Conservation (phyloP, 2,329 filamentous ascomycete genomes). For the Fusarium annulatum region DNA sequence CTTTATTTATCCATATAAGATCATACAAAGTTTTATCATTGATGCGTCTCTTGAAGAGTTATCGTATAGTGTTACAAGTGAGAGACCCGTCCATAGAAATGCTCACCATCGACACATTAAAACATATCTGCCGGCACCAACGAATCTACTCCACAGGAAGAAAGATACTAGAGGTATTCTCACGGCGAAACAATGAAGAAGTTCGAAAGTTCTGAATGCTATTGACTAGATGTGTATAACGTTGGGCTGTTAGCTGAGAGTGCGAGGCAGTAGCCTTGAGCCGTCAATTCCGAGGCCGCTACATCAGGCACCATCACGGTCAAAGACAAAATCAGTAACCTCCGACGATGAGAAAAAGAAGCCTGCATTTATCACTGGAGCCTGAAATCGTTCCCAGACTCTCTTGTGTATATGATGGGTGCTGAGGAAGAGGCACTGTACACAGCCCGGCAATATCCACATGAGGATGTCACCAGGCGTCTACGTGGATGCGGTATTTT, state of each 20-base stretch:
- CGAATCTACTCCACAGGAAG: background rate
- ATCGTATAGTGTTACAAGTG: background rate
- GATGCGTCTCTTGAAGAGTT: background rate
- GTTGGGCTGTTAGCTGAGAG: background rate
- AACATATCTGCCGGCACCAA: background rate
- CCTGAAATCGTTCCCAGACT: background rate
- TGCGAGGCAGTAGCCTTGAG: background rate
- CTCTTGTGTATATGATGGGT: background rate
- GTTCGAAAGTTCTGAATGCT: background rate
- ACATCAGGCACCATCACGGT: background rate
- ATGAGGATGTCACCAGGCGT: background rate
- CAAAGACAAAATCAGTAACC: background rate
- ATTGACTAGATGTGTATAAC: background rate
- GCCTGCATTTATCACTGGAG: background rate
- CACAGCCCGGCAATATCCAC: background rate
- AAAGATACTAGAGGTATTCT: too few species aligned
- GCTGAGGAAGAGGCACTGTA: background rate
- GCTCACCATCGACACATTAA: background rate
- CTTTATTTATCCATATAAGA: accelerated
- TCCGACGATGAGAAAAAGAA: background rate
- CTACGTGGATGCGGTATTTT: accelerated
- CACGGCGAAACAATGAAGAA: background rate
- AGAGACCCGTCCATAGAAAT: background rate
- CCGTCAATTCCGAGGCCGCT: background rate
- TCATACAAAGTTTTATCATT: background rate